Base-by-base conservation (phyloP, 2,329 filamentous ascomycete species). In the Aspergillus nomiae region DNA sequence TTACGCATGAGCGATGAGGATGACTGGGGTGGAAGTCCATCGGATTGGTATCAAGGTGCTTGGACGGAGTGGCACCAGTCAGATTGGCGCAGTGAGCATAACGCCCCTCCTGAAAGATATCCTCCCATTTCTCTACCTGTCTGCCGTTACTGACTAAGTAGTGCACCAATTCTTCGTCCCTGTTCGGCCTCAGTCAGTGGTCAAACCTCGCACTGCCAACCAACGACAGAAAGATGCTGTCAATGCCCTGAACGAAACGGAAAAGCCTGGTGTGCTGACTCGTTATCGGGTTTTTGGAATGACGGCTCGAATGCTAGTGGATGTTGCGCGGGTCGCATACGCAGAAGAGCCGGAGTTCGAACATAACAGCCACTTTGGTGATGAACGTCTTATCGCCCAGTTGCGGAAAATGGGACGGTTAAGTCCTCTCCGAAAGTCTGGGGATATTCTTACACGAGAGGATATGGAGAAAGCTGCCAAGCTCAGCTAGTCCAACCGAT, bases 111-210 rank as follows among this genome's bases (percentile, higher is more conserved):
- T 41, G 38, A 16, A 24, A 26, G 38, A 28, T 34, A n/a, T 14
- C 28, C 51, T 56, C 26, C 51, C 26, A 36, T 53, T 6, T n/a
- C 43, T 36, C 32, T 32, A 8, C 10, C 45, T 36, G 21, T 26
- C 41, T 24, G 28, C 32, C n/a, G 26, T 55, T 26, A 26, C n/a
- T 38, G 19, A 55, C 32, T 28, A 56, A 24, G 56, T 85, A 69
- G 85, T 96, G 84, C 94, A 97, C 78, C 94, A 94, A 78, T 98
- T 97, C 80, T 91, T 92, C 80, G 93, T 97, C 30, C 94, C 92
- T 2, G 87, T 94, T 41, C 86, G 85, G 59, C 86, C 89, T 71
- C 89, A 92, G 78, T 85, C 81, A 28, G 90, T 94, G 24, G 85
- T 87, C 11, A 88, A 85, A 76, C 88, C 90, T 0, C 71, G 41